Evolutionary conservation across 2,329 filamentous ascomycete genomes (phyloP).

Genomic region (Teratosphaeria gauchensis): DNA sequence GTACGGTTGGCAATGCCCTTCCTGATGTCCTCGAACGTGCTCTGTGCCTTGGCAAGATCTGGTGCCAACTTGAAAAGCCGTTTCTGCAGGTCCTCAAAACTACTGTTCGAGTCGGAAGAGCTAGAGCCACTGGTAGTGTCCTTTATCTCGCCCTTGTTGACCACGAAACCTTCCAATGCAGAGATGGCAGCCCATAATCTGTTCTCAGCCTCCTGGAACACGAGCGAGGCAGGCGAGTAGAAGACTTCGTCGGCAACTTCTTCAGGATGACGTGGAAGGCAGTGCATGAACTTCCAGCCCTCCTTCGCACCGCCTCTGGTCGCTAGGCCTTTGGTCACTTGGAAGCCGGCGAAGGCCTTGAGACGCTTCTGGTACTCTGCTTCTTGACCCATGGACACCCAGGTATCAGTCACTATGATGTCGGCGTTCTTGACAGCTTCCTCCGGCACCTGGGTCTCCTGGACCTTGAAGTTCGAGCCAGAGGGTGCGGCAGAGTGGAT

Average conservation of each 20-base stretch:
- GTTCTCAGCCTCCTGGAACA: constrained; percentile 93
- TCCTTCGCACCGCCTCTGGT: constrained; percentile 75
- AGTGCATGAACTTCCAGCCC: constrained; percentile 98
- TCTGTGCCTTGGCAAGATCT: neutral
- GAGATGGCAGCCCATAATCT: constrained; percentile 80
- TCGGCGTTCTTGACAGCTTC: constrained; percentile 79
- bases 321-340: constrained; percentile 80
- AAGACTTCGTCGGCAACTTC: constrained; percentile 95
- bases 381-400: constrained; percentile 98
- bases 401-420: constrained; percentile 90
- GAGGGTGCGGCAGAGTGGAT: constrained; percentile 43
- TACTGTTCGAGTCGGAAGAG: neutral
- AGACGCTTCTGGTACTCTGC: constrained; percentile 67
- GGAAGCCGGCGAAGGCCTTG: constrained; percentile 77
- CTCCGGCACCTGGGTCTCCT: constrained; percentile 69
- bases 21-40: neutral
- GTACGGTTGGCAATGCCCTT: neutral
- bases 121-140: neutral
- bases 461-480: constrained; percentile 3
- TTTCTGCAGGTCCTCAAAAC: constrained; percentile 1
- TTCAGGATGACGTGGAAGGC: constrained; percentile 80
- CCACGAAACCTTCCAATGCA: constrained; percentile 77
- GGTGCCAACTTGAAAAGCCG: neutral
- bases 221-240: constrained; percentile 73
- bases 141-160: constrained; percentile 80